These are phyloP conservation scores for Wickerhamiella sergipiensis DNA, from an alignment of 805 yeast species.

Conservation along the genomic window DNA sequence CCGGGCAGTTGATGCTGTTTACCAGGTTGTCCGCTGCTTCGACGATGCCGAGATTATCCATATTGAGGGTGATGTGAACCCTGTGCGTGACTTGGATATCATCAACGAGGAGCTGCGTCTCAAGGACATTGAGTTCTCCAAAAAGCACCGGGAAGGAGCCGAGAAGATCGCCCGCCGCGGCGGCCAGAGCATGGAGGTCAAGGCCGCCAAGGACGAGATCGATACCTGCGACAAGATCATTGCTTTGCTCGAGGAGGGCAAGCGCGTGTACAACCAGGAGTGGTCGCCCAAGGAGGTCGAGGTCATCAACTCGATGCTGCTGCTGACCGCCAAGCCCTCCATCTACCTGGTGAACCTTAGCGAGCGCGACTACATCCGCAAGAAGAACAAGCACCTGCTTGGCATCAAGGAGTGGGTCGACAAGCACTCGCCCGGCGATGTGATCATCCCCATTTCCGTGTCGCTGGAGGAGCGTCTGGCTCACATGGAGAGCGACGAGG, in stretches of 20 bases:
- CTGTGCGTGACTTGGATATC: slow-evolving; percentile 86
- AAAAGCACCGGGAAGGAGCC: slow-evolving; percentile 64
- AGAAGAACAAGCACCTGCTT: slow-evolving; percentile 74
- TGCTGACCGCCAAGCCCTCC: slow-evolving; percentile 90
- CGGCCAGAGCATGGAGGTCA: slow-evolving; percentile 79
- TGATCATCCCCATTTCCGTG: slow-evolving; percentile 86
- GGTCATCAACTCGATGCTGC: slow-evolving; percentile 67
- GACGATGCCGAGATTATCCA: slow-evolving; percentile 97
- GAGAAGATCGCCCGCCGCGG: slow-evolving; percentile 76
- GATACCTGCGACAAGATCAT: slow-evolving; percentile 62
- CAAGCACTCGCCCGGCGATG: slow-evolving; percentile 73
- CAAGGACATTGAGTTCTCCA: slow-evolving; percentile 91
- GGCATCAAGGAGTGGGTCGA: slow-evolving; percentile 86
- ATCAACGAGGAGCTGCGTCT: slow-evolving; percentile 83
- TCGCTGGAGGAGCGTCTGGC: slow-evolving; percentile 86
- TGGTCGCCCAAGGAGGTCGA: slow-evolving; percentile 93
- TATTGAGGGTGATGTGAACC: slow-evolving; percentile 93
- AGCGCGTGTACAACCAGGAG: slow-evolving; percentile 71
- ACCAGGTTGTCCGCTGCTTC: slow-evolving; percentile 94
- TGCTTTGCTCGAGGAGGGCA: slow-evolving; percentile 64
- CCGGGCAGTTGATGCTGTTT: slow-evolving; percentile 94
- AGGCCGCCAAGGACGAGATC: slow-evolving; percentile 77
- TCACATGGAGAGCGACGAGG: slow-evolving; percentile 71
- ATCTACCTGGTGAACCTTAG: slow-evolving; percentile 83
- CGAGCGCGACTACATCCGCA: slow-evolving; percentile 75